phyloP scores from a whole-genome alignment of 768 basidiomycete genomes.

The Russula brevipes region DNA sequence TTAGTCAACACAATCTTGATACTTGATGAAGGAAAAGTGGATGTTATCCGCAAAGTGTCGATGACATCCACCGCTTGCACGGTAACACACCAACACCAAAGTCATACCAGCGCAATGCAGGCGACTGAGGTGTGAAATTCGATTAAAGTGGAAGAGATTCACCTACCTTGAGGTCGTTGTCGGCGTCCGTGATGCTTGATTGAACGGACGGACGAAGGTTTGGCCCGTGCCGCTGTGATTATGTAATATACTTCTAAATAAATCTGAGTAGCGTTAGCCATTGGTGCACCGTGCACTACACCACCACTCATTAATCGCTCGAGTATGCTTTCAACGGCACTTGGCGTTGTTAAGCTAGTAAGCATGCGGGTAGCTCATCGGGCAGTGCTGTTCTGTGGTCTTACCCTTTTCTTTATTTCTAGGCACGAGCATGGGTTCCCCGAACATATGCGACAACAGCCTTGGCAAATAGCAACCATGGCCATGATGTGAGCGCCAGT shows the following conservation, averaged over 20 bases:
- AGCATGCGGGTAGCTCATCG: background rate
- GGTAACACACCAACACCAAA: slow-evolving; percentile 4
- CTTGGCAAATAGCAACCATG: slow-evolving; percentile 2
- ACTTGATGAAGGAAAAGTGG: background rate
- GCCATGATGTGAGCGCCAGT: background rate
- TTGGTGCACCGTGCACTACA: background rate
- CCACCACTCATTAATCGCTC: background rate
- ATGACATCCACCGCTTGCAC: slow-evolving; percentile 39
- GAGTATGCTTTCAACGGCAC: slow-evolving; percentile 12
- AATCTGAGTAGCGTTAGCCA: too few relatives aligned
- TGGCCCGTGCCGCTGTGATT: background rate
- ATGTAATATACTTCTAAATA: slow-evolving; percentile 1
- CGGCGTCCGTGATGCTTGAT: slow-evolving; percentile 27
- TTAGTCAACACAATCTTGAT: slow-evolving; percentile 18
- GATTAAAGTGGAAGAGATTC: slow-evolving; percentile 29
- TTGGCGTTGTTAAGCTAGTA: slow-evolving; percentile 3
- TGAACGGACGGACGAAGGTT: slow-evolving; percentile 16
- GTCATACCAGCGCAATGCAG: background rate
- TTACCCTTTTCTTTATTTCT: background rate
- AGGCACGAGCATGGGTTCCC: slow-evolving; percentile 7
- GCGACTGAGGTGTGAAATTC: background rate
- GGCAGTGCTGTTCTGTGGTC: background rate
- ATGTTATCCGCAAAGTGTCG: slow-evolving; percentile 36
- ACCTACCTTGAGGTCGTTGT: slow-evolving; percentile 37
- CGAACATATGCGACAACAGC: slow-evolving; percentile 25